A percentile compares a stretch with the other conserved stretches of the same genome.
Evolutionary conservation across 73 alveolate genomes (phyloP).

Genomic region (Stentor roeselii): DNA sequence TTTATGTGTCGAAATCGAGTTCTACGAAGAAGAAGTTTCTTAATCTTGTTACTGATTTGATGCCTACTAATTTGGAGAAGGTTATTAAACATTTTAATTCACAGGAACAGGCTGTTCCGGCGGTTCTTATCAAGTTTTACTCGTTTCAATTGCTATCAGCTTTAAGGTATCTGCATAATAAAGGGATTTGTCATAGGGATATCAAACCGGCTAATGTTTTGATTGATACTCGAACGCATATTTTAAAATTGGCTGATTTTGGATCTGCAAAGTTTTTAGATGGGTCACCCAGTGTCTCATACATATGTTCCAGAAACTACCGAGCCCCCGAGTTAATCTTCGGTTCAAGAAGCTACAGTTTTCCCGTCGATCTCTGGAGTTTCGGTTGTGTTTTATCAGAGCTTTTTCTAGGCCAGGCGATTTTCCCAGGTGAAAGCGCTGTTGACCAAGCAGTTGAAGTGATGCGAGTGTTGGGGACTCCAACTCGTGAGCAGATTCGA

Average conservation of each 20-base stretch:
- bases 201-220: slow-evolving; percentile 60
- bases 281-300: slow-evolving; percentile 64
- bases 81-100: slow-evolving; percentile 61
- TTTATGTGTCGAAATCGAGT: slow-evolving; percentile 50
- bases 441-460: slow-evolving; percentile 74
- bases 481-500: slow-evolving; percentile 37
- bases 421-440: slow-evolving; percentile 61
- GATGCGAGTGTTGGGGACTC: slow-evolving; percentile 47
- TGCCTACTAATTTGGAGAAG: slow-evolving; percentile 65
- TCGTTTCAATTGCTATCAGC: slow-evolving; percentile 75
- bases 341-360: slow-evolving; percentile 54
- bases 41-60: slow-evolving; percentile 78
- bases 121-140: slow-evolving; percentile 67
- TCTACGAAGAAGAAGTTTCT: slow-evolving; percentile 61
- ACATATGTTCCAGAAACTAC: slow-evolving; percentile 67
- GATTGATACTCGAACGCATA: slow-evolving; percentile 47
- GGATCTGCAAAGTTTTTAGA: slow-evolving; percentile 64
- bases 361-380: slow-evolving; percentile 71
- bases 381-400: slow-evolving; percentile 92
- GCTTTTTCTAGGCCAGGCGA: slow-evolving; percentile 71
- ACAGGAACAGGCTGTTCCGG: slow-evolving; percentile 60
- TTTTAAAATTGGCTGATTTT: slow-evolving; percentile 59
- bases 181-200: slow-evolving; percentile 61
- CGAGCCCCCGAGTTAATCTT: slow-evolving; percentile 84
- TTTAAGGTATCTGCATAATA: slow-evolving; percentile 61